Conservation (phyloP, 805 yeast species). For the Teunomyces aglyptinius region DNA sequence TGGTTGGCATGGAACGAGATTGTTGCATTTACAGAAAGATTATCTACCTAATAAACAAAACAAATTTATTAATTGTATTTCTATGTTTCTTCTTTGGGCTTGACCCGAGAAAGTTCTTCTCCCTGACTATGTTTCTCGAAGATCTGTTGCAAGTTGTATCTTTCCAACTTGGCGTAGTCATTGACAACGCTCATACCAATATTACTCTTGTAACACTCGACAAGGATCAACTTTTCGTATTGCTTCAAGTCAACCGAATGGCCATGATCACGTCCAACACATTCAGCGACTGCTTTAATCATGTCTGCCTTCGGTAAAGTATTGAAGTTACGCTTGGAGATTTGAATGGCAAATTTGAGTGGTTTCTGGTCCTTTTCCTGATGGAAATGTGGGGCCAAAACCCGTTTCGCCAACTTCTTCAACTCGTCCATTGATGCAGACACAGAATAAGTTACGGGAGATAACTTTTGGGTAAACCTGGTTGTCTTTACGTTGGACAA, state of each 20-base stretch:
- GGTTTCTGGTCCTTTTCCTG: conserved; percentile 37
- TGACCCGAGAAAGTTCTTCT: conserved; percentile 13
- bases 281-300: conserved; percentile 66
- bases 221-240: conserved; percentile 73
- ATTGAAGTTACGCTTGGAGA: conserved; percentile 75
- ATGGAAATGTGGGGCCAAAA: conserved; percentile 72
- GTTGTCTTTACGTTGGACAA: conserved; percentile 56
- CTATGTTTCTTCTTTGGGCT: conserved; percentile 1
- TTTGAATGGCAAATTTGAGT: conserved; percentile 72
- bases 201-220: conserved; percentile 86
- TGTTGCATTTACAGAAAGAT: conserved; percentile 7
- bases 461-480: conserved; percentile 71
- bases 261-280: conserved; percentile 66
- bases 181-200: conserved; percentile 85
- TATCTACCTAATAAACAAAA: not conserved
- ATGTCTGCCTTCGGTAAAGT: conserved; percentile 69
- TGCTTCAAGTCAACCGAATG: conserved; percentile 79
- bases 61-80: not conserved
- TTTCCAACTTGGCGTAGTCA: conserved; percentile 58
- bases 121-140: conserved; percentile 46
- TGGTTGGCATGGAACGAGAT: conserved; percentile 85
- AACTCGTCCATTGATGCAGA: conserved; percentile 71
- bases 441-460: conserved; percentile 77
- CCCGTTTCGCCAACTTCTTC: conserved; percentile 52
- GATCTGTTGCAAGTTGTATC: conserved; percentile 81